These are phyloP conservation scores for Schoenoplectus triqueter DNA, from an alignment of 202 grass and related monocot species.

Conservation along the genomic window DNA sequence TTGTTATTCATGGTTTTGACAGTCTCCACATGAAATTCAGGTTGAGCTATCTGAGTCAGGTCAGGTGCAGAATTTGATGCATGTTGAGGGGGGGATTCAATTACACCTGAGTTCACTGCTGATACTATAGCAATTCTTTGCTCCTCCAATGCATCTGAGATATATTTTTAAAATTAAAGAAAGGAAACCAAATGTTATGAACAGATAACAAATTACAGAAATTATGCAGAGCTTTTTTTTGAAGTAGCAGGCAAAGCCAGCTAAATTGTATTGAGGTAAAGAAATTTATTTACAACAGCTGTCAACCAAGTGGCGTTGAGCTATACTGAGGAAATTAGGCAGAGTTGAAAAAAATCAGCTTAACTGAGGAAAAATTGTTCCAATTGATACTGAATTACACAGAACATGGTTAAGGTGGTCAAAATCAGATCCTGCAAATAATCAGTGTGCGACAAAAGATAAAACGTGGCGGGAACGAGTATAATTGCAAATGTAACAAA, in stretches of 20 bases:
- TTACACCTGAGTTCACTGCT: constrained; percentile 53
- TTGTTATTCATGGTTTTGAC: constrained; percentile 46
- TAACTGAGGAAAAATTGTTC: background rate
- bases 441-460: background rate
- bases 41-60: constrained; percentile 44
- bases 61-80: constrained; percentile 54
- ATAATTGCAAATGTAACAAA: constrained; percentile 20
- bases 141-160: constrained; percentile 63
- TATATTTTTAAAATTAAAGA: constrained; percentile 25
- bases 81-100: constrained; percentile 57
- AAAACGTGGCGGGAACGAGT: background rate
- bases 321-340: background rate
- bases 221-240: no score
- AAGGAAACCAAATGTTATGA: constrained; percentile 19
- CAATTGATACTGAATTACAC: constrained; percentile 5
- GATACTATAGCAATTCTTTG: constrained; percentile 55
- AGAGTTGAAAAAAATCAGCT: background rate
- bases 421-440: background rate
- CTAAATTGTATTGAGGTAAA: no score
- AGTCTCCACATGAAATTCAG: constrained; percentile 52
- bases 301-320: no score
- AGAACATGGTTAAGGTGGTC: background rate
- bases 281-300: no score
- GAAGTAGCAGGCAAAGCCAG: no score
- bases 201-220: constrained; percentile 32